A percentile compares a stretch with the other conserved stretches of the same genome.
Evolutionary conservation across 179 eudicot species (phyloP).

Genomic region (Monotropa hypopitys): DNA sequence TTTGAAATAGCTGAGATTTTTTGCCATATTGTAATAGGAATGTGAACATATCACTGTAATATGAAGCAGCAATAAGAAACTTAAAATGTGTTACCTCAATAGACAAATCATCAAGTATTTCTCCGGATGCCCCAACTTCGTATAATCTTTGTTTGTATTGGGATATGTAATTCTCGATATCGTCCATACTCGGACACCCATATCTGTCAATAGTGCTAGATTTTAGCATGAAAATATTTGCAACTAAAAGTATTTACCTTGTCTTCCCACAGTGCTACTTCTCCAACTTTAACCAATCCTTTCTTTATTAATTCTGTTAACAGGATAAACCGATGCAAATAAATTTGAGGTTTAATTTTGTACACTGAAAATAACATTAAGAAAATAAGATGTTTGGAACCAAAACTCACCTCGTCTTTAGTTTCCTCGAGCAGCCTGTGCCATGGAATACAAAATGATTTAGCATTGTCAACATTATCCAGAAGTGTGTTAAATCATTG

Average conservation of each 20-base stretch:
- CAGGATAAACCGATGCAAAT: constrained; percentile 26
- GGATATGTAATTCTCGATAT: constrained; percentile 49
- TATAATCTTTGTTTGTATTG: constrained; percentile 55
- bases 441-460: constrained; percentile 5
- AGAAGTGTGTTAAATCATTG: not conserved
- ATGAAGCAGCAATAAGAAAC: not conserved
- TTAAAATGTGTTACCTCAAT: constrained; percentile 43
- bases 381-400: not conserved
- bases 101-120: constrained; percentile 66
- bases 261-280: constrained; percentile 55
- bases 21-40: not conserved
- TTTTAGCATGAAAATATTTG: not conserved
- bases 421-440: constrained; percentile 90
- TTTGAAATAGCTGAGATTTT: not conserved
- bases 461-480: not conserved
- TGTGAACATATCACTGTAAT: not conserved
- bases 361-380: not conserved
- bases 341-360: not conserved
- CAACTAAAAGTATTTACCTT: constrained; percentile 42
- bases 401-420: constrained; percentile 72
- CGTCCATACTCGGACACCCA: constrained; percentile 71
- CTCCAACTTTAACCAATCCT: constrained; percentile 67
- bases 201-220: constrained; percentile 27
- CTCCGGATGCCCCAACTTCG: constrained; percentile 64
- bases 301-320: constrained; percentile 62